phyloP scores from a whole-genome alignment of 169 alveolate genomes.

The Amoebophrya sp. region DNA sequence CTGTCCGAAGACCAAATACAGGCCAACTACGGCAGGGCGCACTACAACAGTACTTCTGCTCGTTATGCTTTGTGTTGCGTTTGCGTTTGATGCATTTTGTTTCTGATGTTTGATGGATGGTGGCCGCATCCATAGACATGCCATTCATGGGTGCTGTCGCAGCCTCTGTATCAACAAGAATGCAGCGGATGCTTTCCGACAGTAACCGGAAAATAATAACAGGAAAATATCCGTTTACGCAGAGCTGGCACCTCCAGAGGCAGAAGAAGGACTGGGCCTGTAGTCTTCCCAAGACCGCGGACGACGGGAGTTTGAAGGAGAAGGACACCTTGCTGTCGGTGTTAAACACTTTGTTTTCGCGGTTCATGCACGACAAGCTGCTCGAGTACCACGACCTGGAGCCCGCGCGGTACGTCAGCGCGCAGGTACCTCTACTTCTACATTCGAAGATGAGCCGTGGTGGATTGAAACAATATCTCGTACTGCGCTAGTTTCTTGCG shows the following conservation, averaged over 20 bases:
- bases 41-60: not conserved
- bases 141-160: too few species aligned
- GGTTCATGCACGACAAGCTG: not conserved
- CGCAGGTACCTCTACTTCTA: not conserved
- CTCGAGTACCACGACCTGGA: not conserved
- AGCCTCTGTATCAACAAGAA: too few species aligned
- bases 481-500: too few species aligned
- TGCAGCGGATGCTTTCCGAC: too few species aligned
- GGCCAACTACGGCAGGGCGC: not conserved
- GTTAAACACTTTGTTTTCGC: not conserved
- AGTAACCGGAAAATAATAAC: too few species aligned
- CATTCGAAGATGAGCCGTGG: too few species aligned
- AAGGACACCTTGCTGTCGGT: not conserved
- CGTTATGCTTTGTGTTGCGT: not conserved
- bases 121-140: too few species aligned
- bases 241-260: not conserved
- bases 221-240: not conserved
- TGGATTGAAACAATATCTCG: too few species aligned
- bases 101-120: too few species aligned
- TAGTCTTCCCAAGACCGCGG: not conserved
- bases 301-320: not conserved
- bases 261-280: not conserved
- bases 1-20: not conserved
- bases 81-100: too few species aligned
- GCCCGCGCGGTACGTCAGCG: not conserved